Percentiles rank a stretch among this genome's conserved stretches.
Evolutionary conservation across 2,329 filamentous ascomycete genomes (phyloP).

Genomic region (Allantophomopsis lycopodina): DNA sequence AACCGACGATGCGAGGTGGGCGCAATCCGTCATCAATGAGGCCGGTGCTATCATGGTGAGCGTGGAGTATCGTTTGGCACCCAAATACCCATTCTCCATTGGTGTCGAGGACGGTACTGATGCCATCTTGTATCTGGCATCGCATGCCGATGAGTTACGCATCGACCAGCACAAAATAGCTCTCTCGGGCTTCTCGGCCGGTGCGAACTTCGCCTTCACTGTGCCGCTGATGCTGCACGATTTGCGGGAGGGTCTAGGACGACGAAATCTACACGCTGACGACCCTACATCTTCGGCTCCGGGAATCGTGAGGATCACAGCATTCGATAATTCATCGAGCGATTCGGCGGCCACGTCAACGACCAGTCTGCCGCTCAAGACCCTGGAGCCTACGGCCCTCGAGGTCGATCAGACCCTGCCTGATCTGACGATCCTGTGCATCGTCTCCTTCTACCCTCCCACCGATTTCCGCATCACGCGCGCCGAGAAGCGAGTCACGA

Average conservation of each 20-base stretch:
- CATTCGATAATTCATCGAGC: too few relatives aligned
- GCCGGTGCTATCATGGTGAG: slow-evolving; percentile 44
- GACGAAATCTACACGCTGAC: slow-evolving; percentile 15
- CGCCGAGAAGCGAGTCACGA: slow-evolving; percentile 38
- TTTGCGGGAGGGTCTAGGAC: slow-evolving; percentile 22
- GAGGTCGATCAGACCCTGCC: slow-evolving; percentile 19
- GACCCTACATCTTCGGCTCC: not conserved
- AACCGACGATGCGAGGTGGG: slow-evolving; percentile 50
- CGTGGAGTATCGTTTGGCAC: slow-evolving; percentile 56
- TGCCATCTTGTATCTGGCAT: slow-evolving; percentile 44
- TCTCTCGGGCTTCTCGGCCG: slow-evolving; percentile 43
- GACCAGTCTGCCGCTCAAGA: slow-evolving; percentile 10
- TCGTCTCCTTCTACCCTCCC: slow-evolving; percentile 47
- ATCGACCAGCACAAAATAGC: slow-evolving; percentile 42
- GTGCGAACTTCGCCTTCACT: slow-evolving; percentile 33
- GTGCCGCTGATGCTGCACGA: slow-evolving; percentile 31
- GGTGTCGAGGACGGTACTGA: slow-evolving; percentile 53
- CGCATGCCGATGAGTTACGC: slow-evolving; percentile 38
- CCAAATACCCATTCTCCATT: slow-evolving; percentile 48
- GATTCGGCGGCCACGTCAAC: not conserved
- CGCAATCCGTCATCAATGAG: slow-evolving; percentile 33
- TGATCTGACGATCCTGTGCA: slow-evolving; percentile 32
- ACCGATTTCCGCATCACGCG: slow-evolving; percentile 46
- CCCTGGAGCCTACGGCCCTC: slow-evolving; percentile 16
- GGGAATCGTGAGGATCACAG: too few relatives aligned